Conservation (phyloP, 2,329 filamentous ascomycete species). For the Onygenales sp. region DNA sequence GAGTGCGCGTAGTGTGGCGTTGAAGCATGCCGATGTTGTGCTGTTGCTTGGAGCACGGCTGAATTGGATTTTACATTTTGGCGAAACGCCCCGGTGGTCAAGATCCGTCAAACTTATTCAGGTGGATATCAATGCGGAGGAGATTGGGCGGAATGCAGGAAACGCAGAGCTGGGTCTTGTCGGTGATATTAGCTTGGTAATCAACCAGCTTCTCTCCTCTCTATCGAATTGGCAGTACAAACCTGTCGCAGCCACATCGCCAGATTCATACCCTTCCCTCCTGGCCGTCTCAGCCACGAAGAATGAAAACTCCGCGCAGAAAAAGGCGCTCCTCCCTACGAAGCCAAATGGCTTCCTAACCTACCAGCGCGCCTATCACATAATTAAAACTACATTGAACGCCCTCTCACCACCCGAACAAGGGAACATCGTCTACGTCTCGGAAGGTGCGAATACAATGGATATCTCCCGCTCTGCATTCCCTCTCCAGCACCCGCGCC, state of each 20-base stretch:
- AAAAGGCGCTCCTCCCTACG: conserved; percentile 32
- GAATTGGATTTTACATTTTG: conserved; percentile 52
- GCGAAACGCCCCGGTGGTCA: conserved; percentile 46
- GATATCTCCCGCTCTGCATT: conserved; percentile 50
- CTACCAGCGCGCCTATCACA: conserved; percentile 42
- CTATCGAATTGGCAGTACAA: conserved; percentile 39
- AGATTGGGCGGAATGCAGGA: conserved; percentile 44
- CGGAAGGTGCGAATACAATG: conserved; percentile 53
- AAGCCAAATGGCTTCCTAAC: conserved; percentile 32
- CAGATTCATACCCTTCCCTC: conserved; percentile 17
- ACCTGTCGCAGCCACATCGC: conserved; percentile 21
- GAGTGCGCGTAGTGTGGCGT: conserved; percentile 44
- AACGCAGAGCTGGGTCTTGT: conserved; percentile 40
- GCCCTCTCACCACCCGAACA: conserved; percentile 34
- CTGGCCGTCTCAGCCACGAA: conserved; percentile 26
- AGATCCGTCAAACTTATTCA: conserved; percentile 43
- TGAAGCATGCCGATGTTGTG: conserved; percentile 47
- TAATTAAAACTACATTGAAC: conserved; percentile 44
- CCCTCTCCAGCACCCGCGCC: conserved; percentile 43
- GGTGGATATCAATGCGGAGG: conserved; percentile 45
- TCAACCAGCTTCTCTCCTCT: conserved; percentile 35
- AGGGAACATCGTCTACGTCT: conserved; percentile 45
- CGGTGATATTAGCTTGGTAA: conserved; percentile 43
- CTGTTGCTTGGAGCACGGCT: conserved; percentile 45
- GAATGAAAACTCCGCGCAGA: conserved; percentile 39